Conservation (phyloP, 768 basidiomycete species). For the Hydnomerulius pinastri region DNA sequence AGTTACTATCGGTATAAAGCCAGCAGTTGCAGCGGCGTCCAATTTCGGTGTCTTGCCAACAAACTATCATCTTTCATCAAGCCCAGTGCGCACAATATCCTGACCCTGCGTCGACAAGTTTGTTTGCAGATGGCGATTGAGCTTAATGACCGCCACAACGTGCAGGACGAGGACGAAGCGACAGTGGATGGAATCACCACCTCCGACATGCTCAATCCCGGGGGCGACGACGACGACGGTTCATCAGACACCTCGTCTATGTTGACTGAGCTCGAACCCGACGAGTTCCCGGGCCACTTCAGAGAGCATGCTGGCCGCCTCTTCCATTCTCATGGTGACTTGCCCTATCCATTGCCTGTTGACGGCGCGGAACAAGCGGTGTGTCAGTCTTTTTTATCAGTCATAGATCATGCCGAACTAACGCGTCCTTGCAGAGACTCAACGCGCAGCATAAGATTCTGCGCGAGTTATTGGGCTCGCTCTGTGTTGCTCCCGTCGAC, state of each 20-base stretch:
- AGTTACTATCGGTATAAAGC: slow-evolving; percentile 42
- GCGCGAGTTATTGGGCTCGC: slow-evolving; percentile 50
- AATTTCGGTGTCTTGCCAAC: slow-evolving; percentile 39
- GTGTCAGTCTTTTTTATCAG: slow-evolving; percentile 19
- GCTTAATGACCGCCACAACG: slow-evolving; percentile 22
- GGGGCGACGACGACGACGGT: slow-evolving; percentile 35
- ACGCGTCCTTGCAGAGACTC: slow-evolving; percentile 45
- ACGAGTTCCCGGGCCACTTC: slow-evolving; percentile 66
- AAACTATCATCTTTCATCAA: slow-evolving; percentile 32
- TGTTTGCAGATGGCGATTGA: slow-evolving; percentile 31
- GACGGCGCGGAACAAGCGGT: slow-evolving; percentile 73
- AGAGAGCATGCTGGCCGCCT: slow-evolving; percentile 57
- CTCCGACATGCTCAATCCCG: slow-evolving; percentile 7
- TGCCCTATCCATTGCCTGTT: slow-evolving; percentile 73
- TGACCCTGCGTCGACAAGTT: slow-evolving; percentile 1
- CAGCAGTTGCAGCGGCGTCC: slow-evolving; percentile 39
- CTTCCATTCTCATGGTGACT: slow-evolving; percentile 63
- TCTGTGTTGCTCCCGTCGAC: slow-evolving; percentile 62
- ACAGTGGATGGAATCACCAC: slow-evolving; percentile 12
- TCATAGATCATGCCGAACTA: slow-evolving; percentile 3
- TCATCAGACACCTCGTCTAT: slow-evolving; percentile 44
- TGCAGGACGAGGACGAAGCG: slow-evolving; percentile 19
- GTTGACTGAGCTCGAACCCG: slow-evolving; percentile 46
- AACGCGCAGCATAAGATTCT: slow-evolving; percentile 52
- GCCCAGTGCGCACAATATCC: slow-evolving; percentile 19